Base-by-base conservation (phyloP, 2,329 filamentous ascomycete species). In the Ilyonectria mors-panacis region DNA sequence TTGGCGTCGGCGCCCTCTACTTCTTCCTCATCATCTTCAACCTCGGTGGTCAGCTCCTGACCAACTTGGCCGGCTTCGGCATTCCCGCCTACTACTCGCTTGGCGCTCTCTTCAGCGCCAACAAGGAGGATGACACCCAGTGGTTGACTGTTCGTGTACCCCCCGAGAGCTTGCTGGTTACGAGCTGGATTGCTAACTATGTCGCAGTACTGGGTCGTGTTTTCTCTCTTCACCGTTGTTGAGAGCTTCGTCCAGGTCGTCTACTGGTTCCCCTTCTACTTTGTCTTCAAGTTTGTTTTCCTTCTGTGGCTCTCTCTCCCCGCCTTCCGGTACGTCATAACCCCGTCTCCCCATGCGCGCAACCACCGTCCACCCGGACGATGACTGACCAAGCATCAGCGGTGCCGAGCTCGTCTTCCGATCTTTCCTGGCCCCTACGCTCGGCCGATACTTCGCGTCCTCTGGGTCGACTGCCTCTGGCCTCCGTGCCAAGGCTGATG, bases 261-360 rank as follows among this genome's bases (percentile, higher is more conserved):
- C 71, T 96, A 96, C 89, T 97, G 93, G 93, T 94, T 97, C 87
- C 93, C 96, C 80, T 99, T 99, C 87, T 99, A 99, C 92, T 99
- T 94, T 85, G 95, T 95, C 81, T 98, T 99, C 93, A 99, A 99
- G 90, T 98, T 99, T 81, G 87, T 97, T 80, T 93, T 98, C 82
- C 89, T 98, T 78, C 91, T 99, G 82, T 99, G 96, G 96, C 94
- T 99, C 86, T 91, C 95, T 76, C 94, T 99, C 78, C 96, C 96
- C 82, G 89, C 93, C 83, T 98, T 97, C 87, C 87, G 88, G 95
- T 98, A 92, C 81, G 92, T 86, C 42, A 37, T 33, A 15, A 55
- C 63, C 56, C 44, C 60, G 63, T 61, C 53, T 21, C n/a, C 2
- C 39, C 12, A 45, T 54, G 30, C 47, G 61, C 65, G 58, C 64